Evolutionary conservation across 495 filamentous ascomycete species (phyloP).

Genomic region (Penicillium nucicola): DNA sequence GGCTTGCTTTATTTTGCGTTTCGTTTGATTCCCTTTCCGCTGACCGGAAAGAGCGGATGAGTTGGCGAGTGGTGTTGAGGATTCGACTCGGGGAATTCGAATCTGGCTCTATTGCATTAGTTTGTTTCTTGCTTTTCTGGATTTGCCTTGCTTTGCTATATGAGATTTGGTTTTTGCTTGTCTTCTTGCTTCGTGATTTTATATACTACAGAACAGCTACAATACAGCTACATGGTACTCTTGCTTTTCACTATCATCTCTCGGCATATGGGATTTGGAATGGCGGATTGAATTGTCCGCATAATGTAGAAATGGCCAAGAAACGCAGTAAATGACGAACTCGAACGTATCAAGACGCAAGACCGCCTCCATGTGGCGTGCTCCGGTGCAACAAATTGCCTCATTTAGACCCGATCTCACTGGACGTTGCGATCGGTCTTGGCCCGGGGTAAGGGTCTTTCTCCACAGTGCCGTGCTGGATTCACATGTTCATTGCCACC

Average conservation of each 20-base stretch:
- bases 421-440: neutral
- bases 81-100: constrained; percentile 1
- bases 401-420: neutral
- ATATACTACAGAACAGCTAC: neutral
- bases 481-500: neutral
- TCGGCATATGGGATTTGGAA: neutral
- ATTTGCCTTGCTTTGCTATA: neutral
- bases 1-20: constrained; percentile 3
- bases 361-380: neutral
- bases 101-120: neutral
- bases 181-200: neutral
- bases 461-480: neutral
- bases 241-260: neutral
- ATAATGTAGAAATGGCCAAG: too few relatives aligned
- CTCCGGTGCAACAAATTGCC: neutral
- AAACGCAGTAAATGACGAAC: too few relatives aligned
- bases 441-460: constrained; percentile 4
- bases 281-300: too few relatives aligned
- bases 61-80: constrained; percentile 1
- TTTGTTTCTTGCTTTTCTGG: neutral
- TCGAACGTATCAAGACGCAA: neutral
- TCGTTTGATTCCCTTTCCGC: neutral
- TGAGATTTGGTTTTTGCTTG: neutral
- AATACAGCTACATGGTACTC: neutral
- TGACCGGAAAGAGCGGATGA: neutral